Evolutionary conservation across 176 grass and related monocot species (phyloP).

Genomic region (Tillandsia leiboldiana): DNA sequence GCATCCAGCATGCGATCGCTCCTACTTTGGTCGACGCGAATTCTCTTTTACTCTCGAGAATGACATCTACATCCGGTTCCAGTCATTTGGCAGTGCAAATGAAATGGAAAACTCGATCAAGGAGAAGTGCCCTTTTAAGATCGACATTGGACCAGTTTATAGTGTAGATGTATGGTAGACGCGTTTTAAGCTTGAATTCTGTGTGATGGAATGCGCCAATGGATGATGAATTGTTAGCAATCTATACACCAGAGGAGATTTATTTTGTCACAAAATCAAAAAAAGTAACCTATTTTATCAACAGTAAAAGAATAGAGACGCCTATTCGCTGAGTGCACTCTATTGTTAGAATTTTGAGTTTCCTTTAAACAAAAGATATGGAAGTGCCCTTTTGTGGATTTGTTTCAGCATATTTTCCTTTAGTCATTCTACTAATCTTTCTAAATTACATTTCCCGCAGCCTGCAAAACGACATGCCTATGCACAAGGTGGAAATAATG

Average conservation of each 20-base stretch:
- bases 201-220: not conserved
- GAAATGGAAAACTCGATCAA: constrained; percentile 77
- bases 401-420: not conserved
- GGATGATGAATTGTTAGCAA: too few species aligned
- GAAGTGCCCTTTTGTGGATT: not conserved
- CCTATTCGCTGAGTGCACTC: too few species aligned
- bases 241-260: too few species aligned
- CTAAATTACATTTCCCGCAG: constrained; percentile 24
- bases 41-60: constrained; percentile 90
- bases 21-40: constrained; percentile 66
- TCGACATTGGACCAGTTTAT: constrained; percentile 91
- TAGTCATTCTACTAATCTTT: constrained; percentile 11
- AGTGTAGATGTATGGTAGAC: constrained; percentile 56
- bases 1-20: constrained; percentile 80
- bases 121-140: constrained; percentile 83
- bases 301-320: too few species aligned
- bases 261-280: too few species aligned
- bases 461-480: constrained; percentile 87
- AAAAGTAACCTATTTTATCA: too few species aligned
- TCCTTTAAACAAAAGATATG: too few species aligned
- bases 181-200: constrained; percentile 2
- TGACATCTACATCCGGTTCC: constrained; percentile 81
- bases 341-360: too few species aligned
- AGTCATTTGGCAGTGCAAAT: constrained; percentile 59
- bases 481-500: constrained; percentile 67